Evolutionary conservation across 2,329 filamentous ascomycete genomes (phyloP).

Genomic region (Tolypocladium sp.): DNA sequence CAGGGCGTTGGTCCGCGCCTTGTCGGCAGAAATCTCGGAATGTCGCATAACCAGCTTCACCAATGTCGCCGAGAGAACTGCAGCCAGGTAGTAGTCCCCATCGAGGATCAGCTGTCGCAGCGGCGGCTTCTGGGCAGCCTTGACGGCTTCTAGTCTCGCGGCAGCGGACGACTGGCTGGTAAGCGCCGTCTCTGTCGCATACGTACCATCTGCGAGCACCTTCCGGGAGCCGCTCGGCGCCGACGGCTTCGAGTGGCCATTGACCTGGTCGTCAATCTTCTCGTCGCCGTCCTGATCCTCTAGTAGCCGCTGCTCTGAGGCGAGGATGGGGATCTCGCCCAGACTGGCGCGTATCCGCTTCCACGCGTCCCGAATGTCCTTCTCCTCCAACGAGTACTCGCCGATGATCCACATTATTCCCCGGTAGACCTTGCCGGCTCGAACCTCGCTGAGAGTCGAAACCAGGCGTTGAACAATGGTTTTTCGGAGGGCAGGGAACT

Average conservation of each 20-base stretch:
- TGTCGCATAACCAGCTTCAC: conserved; percentile 98
- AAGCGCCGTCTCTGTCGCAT: conserved; percentile 91
- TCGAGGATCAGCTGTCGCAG: conserved; percentile 91
- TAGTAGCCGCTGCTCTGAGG: conserved; percentile 84
- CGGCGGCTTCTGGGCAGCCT: conserved; percentile 92
- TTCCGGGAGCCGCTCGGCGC: conserved; percentile 79
- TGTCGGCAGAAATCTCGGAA: conserved; percentile 80
- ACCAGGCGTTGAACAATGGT: conserved; percentile 86
- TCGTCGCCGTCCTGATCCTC: conserved; percentile 72
- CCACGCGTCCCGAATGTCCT: conserved; percentile 93
- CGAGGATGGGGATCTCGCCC: conserved; percentile 93
- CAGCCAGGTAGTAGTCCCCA: conserved; percentile 91
- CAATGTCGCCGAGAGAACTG: conserved; percentile 89
- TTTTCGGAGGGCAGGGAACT: conserved; percentile 81
- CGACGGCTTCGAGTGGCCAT: conserved; percentile 67
- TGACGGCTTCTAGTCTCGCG: conserved; percentile 90
- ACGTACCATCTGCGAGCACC: conserved; percentile 91
- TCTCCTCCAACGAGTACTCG: conserved; percentile 90
- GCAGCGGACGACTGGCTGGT: conserved; percentile 86
- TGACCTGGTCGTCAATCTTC: conserved; percentile 57
- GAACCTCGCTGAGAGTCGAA: conserved; percentile 82
- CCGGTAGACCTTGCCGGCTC: conserved; percentile 93
- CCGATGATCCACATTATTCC: conserved; percentile 97
- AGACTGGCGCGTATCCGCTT: conserved; percentile 88
- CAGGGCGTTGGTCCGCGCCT: conserved; percentile 82